Conservation (phyloP, 495 filamentous ascomycete species). For the Tuber melanosporum region DNA sequence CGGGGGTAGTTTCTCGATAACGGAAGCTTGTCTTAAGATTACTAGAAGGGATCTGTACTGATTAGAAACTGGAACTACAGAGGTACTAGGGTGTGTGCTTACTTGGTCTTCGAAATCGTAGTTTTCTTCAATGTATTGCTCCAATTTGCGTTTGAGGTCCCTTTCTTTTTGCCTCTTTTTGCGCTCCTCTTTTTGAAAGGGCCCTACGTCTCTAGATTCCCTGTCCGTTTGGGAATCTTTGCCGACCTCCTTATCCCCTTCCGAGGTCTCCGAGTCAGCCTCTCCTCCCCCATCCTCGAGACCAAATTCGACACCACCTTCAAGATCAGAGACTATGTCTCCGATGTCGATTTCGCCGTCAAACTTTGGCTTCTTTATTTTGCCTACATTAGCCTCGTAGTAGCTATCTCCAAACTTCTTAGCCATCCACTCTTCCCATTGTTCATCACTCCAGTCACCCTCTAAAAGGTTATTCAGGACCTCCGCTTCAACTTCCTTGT, state of each 20-base stretch:
- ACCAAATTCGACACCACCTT: conserved; percentile 45
- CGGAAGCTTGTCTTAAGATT: conserved; percentile 58
- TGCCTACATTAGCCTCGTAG: conserved; percentile 63
- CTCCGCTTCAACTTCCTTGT: conserved; percentile 61
- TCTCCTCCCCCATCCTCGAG: conserved; percentile 41
- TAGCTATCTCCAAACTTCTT: conserved; percentile 81
- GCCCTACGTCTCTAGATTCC: conserved; percentile 59
- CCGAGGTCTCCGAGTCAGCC: conserved; percentile 23
- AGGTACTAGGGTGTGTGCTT: conserved; percentile 44
- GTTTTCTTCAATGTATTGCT: conserved; percentile 76
- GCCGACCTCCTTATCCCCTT: conserved; percentile 38
- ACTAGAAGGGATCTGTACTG: conserved; percentile 10
- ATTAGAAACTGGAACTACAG: not conserved
- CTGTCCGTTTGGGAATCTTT: not conserved
- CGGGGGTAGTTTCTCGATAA: conserved; percentile 89
- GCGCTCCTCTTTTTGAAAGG: conserved; percentile 57
- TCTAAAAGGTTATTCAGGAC: conserved; percentile 79
- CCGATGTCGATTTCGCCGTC: conserved; percentile 95
- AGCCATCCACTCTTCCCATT: conserved; percentile 84
- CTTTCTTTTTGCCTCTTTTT: conserved; percentile 69
- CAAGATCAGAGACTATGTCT: conserved; percentile 75
- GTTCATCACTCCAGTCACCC: conserved; percentile 72
- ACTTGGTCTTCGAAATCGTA: conserved; percentile 63
- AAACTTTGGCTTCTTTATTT: conserved; percentile 86
- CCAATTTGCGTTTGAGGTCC: conserved; percentile 72